Evolutionary conservation across 2,329 filamentous ascomycete species (phyloP).

Genomic region (Dactylellina sp.): DNA sequence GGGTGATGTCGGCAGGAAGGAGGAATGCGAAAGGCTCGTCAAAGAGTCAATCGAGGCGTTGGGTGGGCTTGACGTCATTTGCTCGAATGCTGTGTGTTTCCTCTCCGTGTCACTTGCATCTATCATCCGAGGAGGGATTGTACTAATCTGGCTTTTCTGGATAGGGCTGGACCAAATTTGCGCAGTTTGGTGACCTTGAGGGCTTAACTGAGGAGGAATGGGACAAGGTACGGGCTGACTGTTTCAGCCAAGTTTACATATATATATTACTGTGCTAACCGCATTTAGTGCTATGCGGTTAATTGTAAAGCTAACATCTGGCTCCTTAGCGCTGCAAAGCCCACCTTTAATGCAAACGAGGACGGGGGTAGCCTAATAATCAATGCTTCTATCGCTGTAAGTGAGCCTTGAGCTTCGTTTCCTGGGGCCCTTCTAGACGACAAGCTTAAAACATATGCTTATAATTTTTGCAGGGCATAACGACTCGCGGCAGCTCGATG

Average conservation of each 20-base stretch:
- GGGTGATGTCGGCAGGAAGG: constrained; percentile 74
- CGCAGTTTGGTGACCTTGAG: constrained; percentile 70
- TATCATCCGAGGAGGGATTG: neutral
- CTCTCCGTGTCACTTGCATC: neutral
- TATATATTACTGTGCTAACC: neutral
- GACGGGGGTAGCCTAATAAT: constrained; percentile 75
- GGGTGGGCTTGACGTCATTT: constrained; percentile 79
- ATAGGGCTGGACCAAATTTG: constrained; percentile 73
- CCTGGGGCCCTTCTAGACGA: constrained; percentile 46
- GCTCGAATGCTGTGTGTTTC: constrained; percentile 75
- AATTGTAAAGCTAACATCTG: constrained; percentile 71
- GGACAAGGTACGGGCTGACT: constrained; percentile 68
- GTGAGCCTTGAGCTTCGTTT: constrained; percentile 61
- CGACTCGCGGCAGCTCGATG: constrained; percentile 71
- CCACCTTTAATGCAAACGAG: constrained; percentile 72
- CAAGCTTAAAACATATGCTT: constrained; percentile 42
- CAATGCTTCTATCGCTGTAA: constrained; percentile 71
- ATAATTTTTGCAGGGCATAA: constrained; percentile 64
- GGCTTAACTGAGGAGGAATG: constrained; percentile 72
- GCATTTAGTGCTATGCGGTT: constrained; percentile 62
- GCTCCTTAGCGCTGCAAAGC: constrained; percentile 70
- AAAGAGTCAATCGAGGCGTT: constrained; percentile 71
- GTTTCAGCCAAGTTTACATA: constrained; percentile 4
- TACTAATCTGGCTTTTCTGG: constrained; percentile 1
- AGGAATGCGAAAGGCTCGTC: constrained; percentile 72